Evolutionary conservation across 768 basidiomycete species (phyloP).

Genomic region (Lentinus tigrinus): DNA sequence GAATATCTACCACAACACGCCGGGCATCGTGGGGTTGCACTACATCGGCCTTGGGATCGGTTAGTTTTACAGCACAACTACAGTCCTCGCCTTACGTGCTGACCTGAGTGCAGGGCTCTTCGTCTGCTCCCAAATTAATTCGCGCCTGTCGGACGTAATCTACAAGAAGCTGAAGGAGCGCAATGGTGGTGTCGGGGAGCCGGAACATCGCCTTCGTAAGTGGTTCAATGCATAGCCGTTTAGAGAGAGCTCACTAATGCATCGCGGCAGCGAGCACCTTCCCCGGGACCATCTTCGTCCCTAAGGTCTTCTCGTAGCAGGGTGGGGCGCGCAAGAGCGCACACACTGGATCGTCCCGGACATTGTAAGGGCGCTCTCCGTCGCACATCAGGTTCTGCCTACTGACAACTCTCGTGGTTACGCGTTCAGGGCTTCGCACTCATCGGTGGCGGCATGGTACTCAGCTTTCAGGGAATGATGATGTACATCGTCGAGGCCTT

Average conservation of each 20-base stretch:
- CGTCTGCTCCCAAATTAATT: conserved; percentile 50
- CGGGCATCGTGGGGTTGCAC: conserved; percentile 64
- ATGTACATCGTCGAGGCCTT: conserved; percentile 70
- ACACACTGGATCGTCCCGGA: conserved; percentile 72
- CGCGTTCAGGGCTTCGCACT: conserved; percentile 50
- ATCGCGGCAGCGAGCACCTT: conserved; percentile 50
- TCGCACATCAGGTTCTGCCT: too few relatives aligned
- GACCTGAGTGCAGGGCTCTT: conserved; percentile 12
- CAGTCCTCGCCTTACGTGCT: too few relatives aligned
- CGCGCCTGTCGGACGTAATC: conserved; percentile 54
- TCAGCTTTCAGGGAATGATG: conserved; percentile 63
- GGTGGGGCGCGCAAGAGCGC: conserved; percentile 61
- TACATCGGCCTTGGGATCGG: conserved; percentile 70
- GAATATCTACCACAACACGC: conserved; percentile 48
- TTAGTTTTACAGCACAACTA: too few relatives aligned
- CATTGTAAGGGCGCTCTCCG: conserved; percentile 52
- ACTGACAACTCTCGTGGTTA: background rate
- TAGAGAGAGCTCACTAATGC: background rate
- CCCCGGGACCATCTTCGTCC: conserved; percentile 56
- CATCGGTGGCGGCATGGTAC: conserved; percentile 56
- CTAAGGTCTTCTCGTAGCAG: conserved; percentile 69
- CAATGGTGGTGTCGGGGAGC: conserved; percentile 51
- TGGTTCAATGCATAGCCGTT: background rate
- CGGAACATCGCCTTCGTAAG: conserved; percentile 54
- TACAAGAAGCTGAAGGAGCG: conserved; percentile 51